These are phyloP conservation scores for Petunia hybrid DNA, from an alignment of 305 asterid genomes.

Conservation along the genomic window DNA sequence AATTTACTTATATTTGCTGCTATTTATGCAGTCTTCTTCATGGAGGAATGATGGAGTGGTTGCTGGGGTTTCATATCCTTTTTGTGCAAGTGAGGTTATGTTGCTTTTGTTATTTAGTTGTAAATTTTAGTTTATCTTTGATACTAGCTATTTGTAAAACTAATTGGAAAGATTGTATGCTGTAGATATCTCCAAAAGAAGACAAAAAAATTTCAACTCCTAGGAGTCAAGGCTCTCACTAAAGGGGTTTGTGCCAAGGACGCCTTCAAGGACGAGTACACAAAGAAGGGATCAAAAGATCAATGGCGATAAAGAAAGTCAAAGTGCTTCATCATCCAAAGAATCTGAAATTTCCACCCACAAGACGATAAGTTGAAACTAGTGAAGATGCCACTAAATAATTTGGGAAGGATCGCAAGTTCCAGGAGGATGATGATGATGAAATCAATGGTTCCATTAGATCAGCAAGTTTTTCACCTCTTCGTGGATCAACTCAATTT, in stretches of 20 bases:
- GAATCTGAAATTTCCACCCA: constrained; percentile 47
- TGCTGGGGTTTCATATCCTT: constrained; percentile 48
- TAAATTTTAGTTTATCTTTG: constrained; percentile 29
- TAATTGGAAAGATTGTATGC: constrained; percentile 33
- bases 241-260: constrained; percentile 71
- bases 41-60: constrained; percentile 51
- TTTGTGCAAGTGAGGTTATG: constrained; percentile 82
- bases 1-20: neutral
- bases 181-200: constrained; percentile 80
- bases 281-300: constrained; percentile 66
- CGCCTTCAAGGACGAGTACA: constrained; percentile 64
- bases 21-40: constrained; percentile 61
- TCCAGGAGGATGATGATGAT: constrained; percentile 47
- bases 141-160: constrained; percentile 23
- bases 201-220: constrained; percentile 61
- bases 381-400: constrained; percentile 46
- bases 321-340: constrained; percentile 47
- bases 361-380: constrained; percentile 42
- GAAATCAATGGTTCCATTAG: constrained; percentile 39
- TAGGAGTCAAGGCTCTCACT: constrained; percentile 60
- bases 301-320: constrained; percentile 56
- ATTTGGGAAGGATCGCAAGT: constrained; percentile 40
- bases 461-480: constrained; percentile 40
- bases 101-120: constrained; percentile 42
- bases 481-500: constrained; percentile 41